Base-by-base conservation (phyloP, 805 yeast species). In the Zygosaccharomyces kombuchaensis region DNA sequence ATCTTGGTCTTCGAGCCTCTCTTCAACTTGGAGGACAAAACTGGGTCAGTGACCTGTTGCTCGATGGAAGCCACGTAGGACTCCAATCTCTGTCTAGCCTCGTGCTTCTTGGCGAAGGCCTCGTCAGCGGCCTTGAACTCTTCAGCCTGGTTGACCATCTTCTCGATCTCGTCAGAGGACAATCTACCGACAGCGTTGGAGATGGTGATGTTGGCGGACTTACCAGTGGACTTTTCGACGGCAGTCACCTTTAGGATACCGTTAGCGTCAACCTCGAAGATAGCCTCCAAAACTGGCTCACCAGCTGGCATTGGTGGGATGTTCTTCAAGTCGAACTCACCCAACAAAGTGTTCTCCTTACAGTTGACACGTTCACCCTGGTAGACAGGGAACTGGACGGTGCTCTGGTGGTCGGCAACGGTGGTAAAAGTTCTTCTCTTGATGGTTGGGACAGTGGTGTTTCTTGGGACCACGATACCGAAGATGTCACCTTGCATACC, bases 331-430 rank as follows among this genome's bases (percentile, higher is more conserved):
- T 91, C 97, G 76, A 91, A 91, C 82, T 91, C 96, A 79, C 98
- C 99, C 72, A 91, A 84, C 67, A 84, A 80, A 70, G 96, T 87
- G 88, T 91, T 91, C 79, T 91, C 98, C 69, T 84, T 76, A 74
- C 96, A 89, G 89, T 89, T 86, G 67, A 91, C 95, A 81, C 99
- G 93, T 82, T 91, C 99, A 84, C 99, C 99, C 81, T 91, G 97
- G 83, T 85, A 91, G 59, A 91, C 98, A 75, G 96, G 97, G 86
- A 91, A 89, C 76, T 87, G 93, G 58, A 91, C 98, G 62, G 96
- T 87, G 68, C 98, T 91, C 80, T 91, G 99, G 81, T 87, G 88
- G 81, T 91, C 99, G 64, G 86, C 96, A 68, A 87, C 95, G 62
- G 99, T 91, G 70, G 99, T 89, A 88, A 91, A 91, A 63, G 96